Evolutionary conservation across 352 stramenopile genomes (phyloP), one percentile per base, ranked within the genome.

Genomic region (Globisporangium splendens): DNA sequence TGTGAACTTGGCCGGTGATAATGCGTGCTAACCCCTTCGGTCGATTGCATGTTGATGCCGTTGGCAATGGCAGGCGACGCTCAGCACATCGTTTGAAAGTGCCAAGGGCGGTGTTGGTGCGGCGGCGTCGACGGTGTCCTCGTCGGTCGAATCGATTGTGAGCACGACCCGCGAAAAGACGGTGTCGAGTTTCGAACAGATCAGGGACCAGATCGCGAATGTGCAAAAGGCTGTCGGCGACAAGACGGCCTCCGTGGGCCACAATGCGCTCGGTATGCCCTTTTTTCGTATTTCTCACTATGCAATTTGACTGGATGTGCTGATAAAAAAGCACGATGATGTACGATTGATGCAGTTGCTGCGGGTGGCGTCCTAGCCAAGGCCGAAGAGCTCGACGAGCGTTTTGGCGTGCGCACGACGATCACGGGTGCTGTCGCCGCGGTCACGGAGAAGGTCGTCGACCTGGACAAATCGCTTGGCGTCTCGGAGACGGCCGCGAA

Each of bases 81-180:
- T 52, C 15, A 59, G 48, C 44, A 33, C 22, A 13, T 79, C 74
- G 48, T 70, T 85, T 42, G 49, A 67, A 49, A 73, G 65, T 2
- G 75, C 80, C 50, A 74, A 75, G 62, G 68, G 68, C 53, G 72
- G 72, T 43, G 58, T 81, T 33, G 68, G 65, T 49, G 66, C 61
- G 5, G 70, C 72, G 20, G 60, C 69, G 11, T 70, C 61, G 49
- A 75, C 70, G 24, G 73, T 86, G 48, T 84, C 73, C 39, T 83
- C 60, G n/a, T 89, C 79, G 41, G 84, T 89, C 51, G 79, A 89
- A 62, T 58, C 78, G 54, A 82, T 89, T 61, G 77, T 89, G 50
- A 73, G 71, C 39, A 73, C 75, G 35, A 85, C 79, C 21, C 77
- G 73, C 51, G 64, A 73, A 39, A 68, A 66, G 48, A 85, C 75